Evolutionary conservation across 2,329 filamentous ascomycete genomes (phyloP), one percentile per base, ranked within the genome.

Genomic region (Nothopassalora personata): DNA sequence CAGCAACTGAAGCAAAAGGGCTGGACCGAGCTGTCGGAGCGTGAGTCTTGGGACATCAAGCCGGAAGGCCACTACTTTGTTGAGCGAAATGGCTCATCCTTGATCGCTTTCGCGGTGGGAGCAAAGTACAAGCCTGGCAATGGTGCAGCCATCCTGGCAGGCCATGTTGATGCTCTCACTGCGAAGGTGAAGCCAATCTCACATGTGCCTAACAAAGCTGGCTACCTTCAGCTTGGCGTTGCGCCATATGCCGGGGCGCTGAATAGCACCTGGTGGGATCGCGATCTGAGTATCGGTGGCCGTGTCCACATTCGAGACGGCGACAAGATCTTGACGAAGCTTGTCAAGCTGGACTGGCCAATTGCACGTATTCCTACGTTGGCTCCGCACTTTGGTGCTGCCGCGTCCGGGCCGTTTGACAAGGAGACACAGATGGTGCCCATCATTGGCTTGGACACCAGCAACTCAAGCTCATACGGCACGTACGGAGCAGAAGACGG

Each of bases 261-360:
- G 62, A 94, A 92, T 72, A 80, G 81, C 63, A 97, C 94, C 0
- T 97, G 94, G 94, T 97, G 92, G 93, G 94, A 97, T 74, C 85
- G 94, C 39, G 94, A 99, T 74, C 82, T 99, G 54, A 87, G 89
- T 65, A 89, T 97, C 67, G 94, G 91, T 64, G 94, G 94, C 43
- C 83, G 91, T 48, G 93, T 97, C 4, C 80, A 97, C 52, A 86
- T 97, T 49, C 89, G 53, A 11, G 53, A 54, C 67, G 76, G 84
- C 2, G 88, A 88, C 66, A 95, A 93, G 81, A 90, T 95, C 36
- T 80, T 83, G 23, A 86, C 84, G 31, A 90, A 87, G 77, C 81
- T 97, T 49, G 92, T 97, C 62, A 96, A 96, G 78, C 80, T 97
- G 53, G 90, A 88, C 72, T 97, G 92, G 90, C 93, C 94, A 1